Percentiles rank a stretch among this genome's conserved stretches.
phyloP scores from a whole-genome alignment of 2,329 filamentous ascomycete species.

The Talaromyces albobiverticillius region DNA sequence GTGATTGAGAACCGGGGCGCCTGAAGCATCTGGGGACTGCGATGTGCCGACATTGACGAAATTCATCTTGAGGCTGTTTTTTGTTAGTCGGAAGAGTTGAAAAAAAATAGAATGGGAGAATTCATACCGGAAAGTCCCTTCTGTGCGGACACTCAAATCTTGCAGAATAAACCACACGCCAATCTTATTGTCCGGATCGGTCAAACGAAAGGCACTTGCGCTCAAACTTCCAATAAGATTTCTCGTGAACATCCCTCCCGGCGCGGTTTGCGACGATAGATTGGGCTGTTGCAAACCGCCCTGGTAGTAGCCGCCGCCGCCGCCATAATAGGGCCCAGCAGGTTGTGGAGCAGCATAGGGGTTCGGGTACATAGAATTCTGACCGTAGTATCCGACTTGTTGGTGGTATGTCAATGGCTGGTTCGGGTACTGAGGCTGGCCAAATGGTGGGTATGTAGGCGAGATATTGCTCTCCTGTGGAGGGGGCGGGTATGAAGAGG shows the following conservation, averaged over 20 bases:
- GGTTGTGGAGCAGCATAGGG: constrained; percentile 29
- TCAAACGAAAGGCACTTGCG: constrained; percentile 81
- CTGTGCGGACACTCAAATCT: constrained; percentile 89
- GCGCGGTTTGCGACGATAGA: constrained; percentile 42
- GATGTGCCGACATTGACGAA: constrained; percentile 78
- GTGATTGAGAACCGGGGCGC: constrained; percentile 60
- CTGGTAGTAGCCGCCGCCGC: constrained; percentile 21
- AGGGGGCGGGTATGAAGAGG: constrained; percentile 66
- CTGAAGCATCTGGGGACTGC: constrained; percentile 36
- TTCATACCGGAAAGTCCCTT: constrained; percentile 80
- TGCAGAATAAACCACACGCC: constrained; percentile 97
- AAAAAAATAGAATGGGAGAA: background rate
- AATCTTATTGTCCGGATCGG: constrained; percentile 73
- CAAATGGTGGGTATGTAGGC: constrained; percentile 38
- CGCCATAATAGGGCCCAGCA: constrained; percentile 28
- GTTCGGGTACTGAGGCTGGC: constrained; percentile 22
- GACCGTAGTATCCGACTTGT: constrained; percentile 36
- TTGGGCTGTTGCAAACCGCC: constrained; percentile 32
- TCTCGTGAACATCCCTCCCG: constrained; percentile 84
- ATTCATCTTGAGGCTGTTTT: constrained; percentile 60
- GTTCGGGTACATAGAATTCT: constrained; percentile 32
- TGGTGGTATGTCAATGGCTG: constrained; percentile 31
- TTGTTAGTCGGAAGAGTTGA: too few species aligned
- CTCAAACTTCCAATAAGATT: constrained; percentile 92
- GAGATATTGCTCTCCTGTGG: constrained; percentile 33